A percentile compares a stretch with the other conserved stretches of the same genome.
Evolutionary conservation across 2,329 filamentous ascomycete genomes (phyloP).

Genomic region (Diaporthe caulivora): DNA sequence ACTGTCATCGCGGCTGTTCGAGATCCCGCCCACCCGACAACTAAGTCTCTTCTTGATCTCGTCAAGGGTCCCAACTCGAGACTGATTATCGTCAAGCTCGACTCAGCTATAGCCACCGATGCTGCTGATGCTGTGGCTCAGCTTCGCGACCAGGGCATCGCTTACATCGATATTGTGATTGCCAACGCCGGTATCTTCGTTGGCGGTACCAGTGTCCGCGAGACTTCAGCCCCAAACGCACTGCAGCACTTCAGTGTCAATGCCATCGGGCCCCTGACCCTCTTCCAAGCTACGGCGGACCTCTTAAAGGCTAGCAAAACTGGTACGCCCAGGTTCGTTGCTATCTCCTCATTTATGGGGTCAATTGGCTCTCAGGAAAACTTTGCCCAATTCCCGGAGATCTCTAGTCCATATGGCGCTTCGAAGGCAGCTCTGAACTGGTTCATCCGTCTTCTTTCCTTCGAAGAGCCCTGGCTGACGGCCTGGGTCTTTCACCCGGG

Average conservation of each 20-base stretch:
- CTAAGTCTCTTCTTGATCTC: slow-evolving; percentile 81
- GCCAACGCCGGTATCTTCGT: slow-evolving; percentile 46
- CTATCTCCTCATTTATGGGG: background rate
- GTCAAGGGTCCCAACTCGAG: slow-evolving; percentile 57
- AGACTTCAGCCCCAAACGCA: slow-evolving; percentile 40
- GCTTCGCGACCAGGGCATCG: slow-evolving; percentile 29
- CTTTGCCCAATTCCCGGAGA: background rate
- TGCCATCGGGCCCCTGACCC: slow-evolving; percentile 41
- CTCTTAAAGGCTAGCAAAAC: slow-evolving; percentile 38
- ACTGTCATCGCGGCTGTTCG: slow-evolving; percentile 47
- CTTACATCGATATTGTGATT: slow-evolving; percentile 29
- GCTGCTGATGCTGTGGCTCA: background rate
- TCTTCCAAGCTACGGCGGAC: slow-evolving; percentile 44
- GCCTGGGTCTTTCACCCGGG: background rate
- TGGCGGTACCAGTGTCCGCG: slow-evolving; percentile 40
- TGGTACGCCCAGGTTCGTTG: background rate
- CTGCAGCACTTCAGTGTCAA: slow-evolving; percentile 44
- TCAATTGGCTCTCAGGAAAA: slow-evolving; percentile 6
- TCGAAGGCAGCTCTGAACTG: background rate
- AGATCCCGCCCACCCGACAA: slow-evolving; percentile 38
- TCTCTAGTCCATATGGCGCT: background rate
- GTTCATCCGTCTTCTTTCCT: background rate
- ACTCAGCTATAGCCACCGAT: slow-evolving; percentile 32
- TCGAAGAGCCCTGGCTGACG: background rate
- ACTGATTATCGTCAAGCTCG: slow-evolving; percentile 42